A percentile compares a stretch with the other conserved stretches of the same genome.
Conservation (phyloP, 495 filamentous ascomycete species). For the Aspergillus sclerotiicarbonarius region DNA sequence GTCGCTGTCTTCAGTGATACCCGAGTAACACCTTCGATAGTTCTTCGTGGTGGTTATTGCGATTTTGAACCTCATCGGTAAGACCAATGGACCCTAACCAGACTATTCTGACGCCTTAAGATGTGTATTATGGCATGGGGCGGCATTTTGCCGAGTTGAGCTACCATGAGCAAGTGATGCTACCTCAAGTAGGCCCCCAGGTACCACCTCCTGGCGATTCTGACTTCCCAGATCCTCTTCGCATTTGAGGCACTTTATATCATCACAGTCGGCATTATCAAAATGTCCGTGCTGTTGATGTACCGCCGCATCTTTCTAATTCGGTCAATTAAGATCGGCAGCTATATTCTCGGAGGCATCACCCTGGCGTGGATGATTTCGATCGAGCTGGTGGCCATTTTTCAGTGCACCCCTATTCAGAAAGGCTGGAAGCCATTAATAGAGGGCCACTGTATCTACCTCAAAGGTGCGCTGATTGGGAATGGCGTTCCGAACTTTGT, state of each 20-base stretch:
- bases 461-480: too few relatives aligned
- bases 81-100: neutral
- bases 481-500: conserved; percentile 12
- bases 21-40: neutral
- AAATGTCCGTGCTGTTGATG: conserved; percentile 14
- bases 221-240: conserved; percentile 21
- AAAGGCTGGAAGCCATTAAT: too few relatives aligned
- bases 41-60: conserved; percentile 3
- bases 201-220: neutral
- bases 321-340: conserved; percentile 4
- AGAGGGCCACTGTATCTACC: too few relatives aligned
- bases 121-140: conserved; percentile 12
- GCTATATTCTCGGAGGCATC: conserved; percentile 8
- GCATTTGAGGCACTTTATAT: conserved; percentile 16
- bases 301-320: conserved; percentile 14
- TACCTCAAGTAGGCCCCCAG: too few relatives aligned
- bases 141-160: conserved; percentile 8
- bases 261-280: conserved; percentile 10
- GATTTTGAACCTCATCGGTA: conserved; percentile 6
- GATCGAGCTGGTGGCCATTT: conserved; percentile 14
- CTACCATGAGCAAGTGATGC: neutral
- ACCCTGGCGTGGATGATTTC: conserved; percentile 15
- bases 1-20: neutral
- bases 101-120: neutral
- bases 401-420: neutral